Evolutionary conservation across 116 monocot species (phyloP).

Genomic region (Cymodocea nodosa): DNA sequence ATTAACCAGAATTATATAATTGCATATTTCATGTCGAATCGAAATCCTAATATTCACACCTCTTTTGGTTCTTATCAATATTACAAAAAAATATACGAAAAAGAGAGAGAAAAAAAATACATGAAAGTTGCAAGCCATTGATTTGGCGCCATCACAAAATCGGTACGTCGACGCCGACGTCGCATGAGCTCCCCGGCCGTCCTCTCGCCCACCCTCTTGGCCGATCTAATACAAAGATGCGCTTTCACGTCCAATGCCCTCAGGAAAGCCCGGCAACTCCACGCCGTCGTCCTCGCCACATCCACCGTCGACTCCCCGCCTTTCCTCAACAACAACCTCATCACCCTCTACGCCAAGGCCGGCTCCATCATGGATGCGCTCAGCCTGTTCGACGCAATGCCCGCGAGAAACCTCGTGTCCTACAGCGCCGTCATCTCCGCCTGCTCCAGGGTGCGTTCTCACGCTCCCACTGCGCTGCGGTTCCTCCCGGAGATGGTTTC

Average conservation of each 20-base stretch:
- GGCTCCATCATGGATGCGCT: conserved; percentile 30
- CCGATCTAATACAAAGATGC: conserved; percentile 13
- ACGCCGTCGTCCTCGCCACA: conserved; percentile 46
- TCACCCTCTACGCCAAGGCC: conserved; percentile 44
- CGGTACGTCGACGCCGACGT: too few relatives aligned
- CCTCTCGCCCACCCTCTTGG: conserved; percentile 1
- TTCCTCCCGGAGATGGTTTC: conserved; percentile 24
- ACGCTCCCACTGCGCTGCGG: conserved; percentile 17
- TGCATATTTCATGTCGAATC: too few relatives aligned
- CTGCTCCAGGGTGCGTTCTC: conserved; percentile 16
- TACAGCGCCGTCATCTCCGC: conserved; percentile 68
- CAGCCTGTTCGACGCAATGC: conserved; percentile 65
- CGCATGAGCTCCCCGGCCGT: neutral
- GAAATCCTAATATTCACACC: too few relatives aligned
- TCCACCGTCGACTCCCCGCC: conserved; percentile 17
- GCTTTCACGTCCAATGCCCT: conserved; percentile 15
- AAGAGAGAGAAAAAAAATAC: too few relatives aligned
- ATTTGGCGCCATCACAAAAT: too few relatives aligned
- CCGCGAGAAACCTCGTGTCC: conserved; percentile 38
- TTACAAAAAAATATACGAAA: too few relatives aligned
- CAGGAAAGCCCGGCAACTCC: conserved; percentile 50
- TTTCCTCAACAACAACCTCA: conserved; percentile 65
- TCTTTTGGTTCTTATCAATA: too few relatives aligned
- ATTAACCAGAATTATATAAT: too few relatives aligned
- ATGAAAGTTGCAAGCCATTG: too few relatives aligned